These are phyloP conservation scores for Poa pratensis DNA, from an alignment of 176 grass and related monocot genomes.

Conservation along the genomic window DNA sequence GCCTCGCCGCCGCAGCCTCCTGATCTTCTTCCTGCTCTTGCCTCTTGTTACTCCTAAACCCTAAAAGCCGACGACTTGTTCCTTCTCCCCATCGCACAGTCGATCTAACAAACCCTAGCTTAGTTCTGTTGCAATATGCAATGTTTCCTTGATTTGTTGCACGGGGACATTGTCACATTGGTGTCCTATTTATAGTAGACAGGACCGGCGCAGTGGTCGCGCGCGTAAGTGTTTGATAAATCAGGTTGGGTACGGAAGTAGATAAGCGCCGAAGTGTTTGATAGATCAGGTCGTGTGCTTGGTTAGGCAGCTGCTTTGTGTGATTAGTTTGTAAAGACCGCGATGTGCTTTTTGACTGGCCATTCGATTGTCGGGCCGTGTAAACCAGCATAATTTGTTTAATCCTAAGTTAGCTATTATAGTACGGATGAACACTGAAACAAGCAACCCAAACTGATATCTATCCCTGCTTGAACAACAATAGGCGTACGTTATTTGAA, in stretches of 20 bases:
- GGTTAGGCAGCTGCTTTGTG: slow-evolving; percentile 49
- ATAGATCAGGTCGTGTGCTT: not conserved
- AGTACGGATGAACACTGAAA: not conserved
- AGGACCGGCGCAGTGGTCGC: not conserved
- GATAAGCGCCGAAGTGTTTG: not conserved
- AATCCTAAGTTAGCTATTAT: not conserved
- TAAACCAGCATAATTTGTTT: slow-evolving; percentile 34
- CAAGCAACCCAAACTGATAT: not conserved
- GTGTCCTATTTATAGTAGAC: slow-evolving; percentile 41
- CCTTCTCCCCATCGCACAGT: slow-evolving; percentile 33
- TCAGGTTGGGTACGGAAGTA: slow-evolving; percentile 12
- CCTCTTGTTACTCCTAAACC: slow-evolving; percentile 15
- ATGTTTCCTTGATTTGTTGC: slow-evolving; percentile 33
- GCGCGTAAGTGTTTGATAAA: not conserved
- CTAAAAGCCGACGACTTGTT: slow-evolving; percentile 39
- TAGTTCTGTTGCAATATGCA: not conserved
- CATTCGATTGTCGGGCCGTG: slow-evolving; percentile 32
- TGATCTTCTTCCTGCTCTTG: not conserved
- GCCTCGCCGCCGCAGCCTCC: not conserved
- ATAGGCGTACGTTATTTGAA: not conserved
- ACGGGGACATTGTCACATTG: slow-evolving; percentile 18
- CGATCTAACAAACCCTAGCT: not conserved
- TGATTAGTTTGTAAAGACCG: slow-evolving; percentile 23
- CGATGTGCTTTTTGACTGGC: slow-evolving; percentile 45
- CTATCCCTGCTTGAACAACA: not conserved